Conservation (phyloP, 2,329 filamentous ascomycete species). For the Apiospora saccharicola region DNA sequence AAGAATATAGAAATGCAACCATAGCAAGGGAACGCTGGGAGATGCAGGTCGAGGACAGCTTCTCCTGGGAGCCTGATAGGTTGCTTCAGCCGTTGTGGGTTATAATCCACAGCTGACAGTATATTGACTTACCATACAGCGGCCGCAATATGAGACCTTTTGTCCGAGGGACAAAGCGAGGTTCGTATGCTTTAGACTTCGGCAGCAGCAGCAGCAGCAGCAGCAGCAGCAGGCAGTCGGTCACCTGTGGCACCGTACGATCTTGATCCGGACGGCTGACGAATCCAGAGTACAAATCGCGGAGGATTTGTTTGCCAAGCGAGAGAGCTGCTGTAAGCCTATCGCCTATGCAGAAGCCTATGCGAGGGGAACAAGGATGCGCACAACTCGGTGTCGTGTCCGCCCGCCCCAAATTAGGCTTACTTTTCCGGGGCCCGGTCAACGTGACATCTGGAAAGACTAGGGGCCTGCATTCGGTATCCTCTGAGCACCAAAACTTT, state of each 20-base stretch:
- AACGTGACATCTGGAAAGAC: constrained; percentile 3
- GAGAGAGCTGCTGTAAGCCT: constrained; percentile 1
- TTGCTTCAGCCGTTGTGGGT: constrained; percentile 10
- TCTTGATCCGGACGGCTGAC: background rate
- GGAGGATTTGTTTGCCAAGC: constrained; percentile 17
- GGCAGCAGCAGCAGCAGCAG: background rate
- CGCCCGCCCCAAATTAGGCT: constrained; percentile 9
- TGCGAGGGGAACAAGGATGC: background rate
- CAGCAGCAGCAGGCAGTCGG: background rate
- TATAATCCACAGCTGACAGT: constrained; percentile 2
- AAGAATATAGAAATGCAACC: constrained; percentile 17
- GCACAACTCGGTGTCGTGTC: constrained; percentile 1
- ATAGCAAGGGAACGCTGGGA: constrained; percentile 1
- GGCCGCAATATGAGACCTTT: background rate
- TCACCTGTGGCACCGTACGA: background rate
- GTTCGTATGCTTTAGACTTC: background rate
- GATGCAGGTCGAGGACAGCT: background rate
- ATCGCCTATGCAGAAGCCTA: background rate
- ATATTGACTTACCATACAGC: background rate
- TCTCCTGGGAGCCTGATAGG: constrained; percentile 3
- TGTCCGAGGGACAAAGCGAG: constrained; percentile 9
- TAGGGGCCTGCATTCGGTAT: background rate
- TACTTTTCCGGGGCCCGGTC: background rate
- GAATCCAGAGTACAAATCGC: constrained; percentile 4
- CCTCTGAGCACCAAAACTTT: background rate